These are phyloP conservation scores for Nannizziopsis barbatae DNA, from an alignment of 2,329 filamentous ascomycete species.

Conservation along the genomic window DNA sequence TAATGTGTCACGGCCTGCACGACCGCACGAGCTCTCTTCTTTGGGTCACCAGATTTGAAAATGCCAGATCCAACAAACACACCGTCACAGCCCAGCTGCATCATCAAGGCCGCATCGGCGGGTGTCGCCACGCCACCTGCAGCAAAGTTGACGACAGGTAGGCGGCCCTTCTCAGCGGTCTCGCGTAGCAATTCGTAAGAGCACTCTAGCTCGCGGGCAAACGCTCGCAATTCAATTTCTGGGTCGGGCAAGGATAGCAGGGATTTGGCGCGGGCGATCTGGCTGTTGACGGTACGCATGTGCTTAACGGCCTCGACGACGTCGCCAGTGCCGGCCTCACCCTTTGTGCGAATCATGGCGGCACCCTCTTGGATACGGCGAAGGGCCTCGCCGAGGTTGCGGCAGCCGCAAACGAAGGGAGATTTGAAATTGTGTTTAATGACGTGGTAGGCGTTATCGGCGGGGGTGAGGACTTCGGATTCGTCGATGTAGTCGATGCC, in stretches of 20 bases:
- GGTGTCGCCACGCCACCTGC: conserved; percentile 99
- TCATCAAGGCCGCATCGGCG: conserved; percentile 94
- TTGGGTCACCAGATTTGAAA: conserved; percentile 90
- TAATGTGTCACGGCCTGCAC: conserved; percentile 89
- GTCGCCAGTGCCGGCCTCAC: conserved; percentile 92
- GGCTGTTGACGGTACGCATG: conserved; percentile 77
- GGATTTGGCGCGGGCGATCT: conserved; percentile 61
- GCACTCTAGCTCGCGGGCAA: conserved; percentile 70
- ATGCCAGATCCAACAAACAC: conserved; percentile 96
- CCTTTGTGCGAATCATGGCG: conserved; percentile 98
- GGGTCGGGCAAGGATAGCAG: conserved; percentile 39
- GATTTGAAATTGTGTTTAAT: conserved; percentile 72
- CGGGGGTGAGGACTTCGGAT: conserved; percentile 91
- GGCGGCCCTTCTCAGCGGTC: conserved; percentile 72
- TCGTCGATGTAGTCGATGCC: conserved; percentile 98
- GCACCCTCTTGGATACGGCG: conserved; percentile 85
- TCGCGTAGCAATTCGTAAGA: conserved; percentile 71
- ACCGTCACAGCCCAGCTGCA: conserved; percentile 96
- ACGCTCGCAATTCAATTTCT: conserved; percentile 62
- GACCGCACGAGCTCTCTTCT: conserved; percentile 83
- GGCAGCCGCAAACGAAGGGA: conserved; percentile 93
- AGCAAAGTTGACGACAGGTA: conserved; percentile 96
- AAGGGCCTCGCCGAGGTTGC: conserved; percentile 86
- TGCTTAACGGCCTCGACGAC: conserved; percentile 94
- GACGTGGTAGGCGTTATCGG: conserved; percentile 82